Evolutionary conservation across 495 filamentous ascomycete genomes (phyloP).

Genomic region (Delitschia confertaspora): DNA sequence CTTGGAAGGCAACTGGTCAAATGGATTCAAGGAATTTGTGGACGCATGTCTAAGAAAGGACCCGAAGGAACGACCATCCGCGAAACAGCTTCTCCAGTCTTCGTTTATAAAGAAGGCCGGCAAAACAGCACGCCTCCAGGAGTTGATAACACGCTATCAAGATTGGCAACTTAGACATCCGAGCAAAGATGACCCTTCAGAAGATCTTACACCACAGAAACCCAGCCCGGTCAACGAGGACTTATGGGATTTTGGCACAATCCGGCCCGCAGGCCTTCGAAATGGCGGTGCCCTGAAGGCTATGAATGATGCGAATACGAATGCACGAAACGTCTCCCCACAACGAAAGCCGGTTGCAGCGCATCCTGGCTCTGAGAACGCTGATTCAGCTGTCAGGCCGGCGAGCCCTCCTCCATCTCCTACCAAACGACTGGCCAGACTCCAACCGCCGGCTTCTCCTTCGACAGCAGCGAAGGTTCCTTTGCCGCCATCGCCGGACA

Average conservation of each 20-base stretch:
- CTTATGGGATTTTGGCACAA: slow-evolving; percentile 94
- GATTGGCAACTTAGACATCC: slow-evolving; percentile 57
- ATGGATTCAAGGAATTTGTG: slow-evolving; percentile 89
- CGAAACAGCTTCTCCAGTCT: slow-evolving; percentile 79
- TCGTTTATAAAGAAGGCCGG: slow-evolving; percentile 84
- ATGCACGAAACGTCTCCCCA: slow-evolving; percentile 42
- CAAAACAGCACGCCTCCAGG: slow-evolving; percentile 81
- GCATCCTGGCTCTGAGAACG: slow-evolving; percentile 20
- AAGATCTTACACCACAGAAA: slow-evolving; percentile 33
- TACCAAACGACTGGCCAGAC: slow-evolving; percentile 47
- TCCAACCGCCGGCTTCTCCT: slow-evolving; percentile 25
- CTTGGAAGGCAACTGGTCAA: slow-evolving; percentile 78
- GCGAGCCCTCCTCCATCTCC: slow-evolving; percentile 44
- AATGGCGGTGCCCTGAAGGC: slow-evolving; percentile 47
- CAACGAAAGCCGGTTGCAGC: slow-evolving; percentile 24
- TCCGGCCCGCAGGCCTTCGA: too few species aligned
- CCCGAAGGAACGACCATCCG: slow-evolving; percentile 77
- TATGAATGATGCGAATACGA: slow-evolving; percentile 66
- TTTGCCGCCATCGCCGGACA: slow-evolving; percentile 48
- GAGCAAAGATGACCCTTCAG: slow-evolving; percentile 52
- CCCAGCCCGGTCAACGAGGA: slow-evolving; percentile 51
- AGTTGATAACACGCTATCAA: slow-evolving; percentile 82
- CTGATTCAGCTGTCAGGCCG: slow-evolving; percentile 16
- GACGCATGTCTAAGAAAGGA: slow-evolving; percentile 79
- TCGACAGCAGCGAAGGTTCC: slow-evolving; percentile 44